phyloP scores from a whole-genome alignment of 2,329 filamentous ascomycete genomes.

The Fusarium fracticaudum region DNA sequence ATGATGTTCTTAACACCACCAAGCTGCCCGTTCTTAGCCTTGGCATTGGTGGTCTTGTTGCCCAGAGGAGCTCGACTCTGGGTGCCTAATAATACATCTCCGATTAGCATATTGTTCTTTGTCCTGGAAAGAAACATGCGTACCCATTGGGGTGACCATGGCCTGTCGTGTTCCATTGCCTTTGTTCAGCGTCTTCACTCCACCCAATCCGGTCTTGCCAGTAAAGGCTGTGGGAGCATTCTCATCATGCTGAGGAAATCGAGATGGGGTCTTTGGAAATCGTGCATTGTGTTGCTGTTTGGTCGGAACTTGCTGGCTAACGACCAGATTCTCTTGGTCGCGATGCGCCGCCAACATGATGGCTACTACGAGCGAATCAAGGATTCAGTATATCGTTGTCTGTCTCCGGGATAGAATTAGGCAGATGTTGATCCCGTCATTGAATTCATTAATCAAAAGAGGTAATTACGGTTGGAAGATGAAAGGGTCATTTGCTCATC shows the following conservation, averaged over 20 bases:
- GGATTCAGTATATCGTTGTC: conserved; percentile 9
- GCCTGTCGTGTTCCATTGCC: conserved; percentile 58
- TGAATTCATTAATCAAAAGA: conserved; percentile 20
- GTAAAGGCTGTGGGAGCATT: conserved; percentile 66
- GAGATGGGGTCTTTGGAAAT: conserved; percentile 84
- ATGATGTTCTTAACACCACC: conserved; percentile 69
- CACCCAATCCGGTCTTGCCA: conserved; percentile 57
- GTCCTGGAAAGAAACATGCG: conserved; percentile 35
- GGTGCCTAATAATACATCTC: conserved; percentile 36
- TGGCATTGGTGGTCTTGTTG: conserved; percentile 96
- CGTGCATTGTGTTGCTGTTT: conserved; percentile 82
- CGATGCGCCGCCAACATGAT: conserved; percentile 79
- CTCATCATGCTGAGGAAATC: conserved; percentile 82
- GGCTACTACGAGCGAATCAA: conserved; percentile 17
- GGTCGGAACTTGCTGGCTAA: conserved; percentile 75
- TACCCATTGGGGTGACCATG: conserved; percentile 85
- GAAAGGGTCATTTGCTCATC: conserved; percentile 21
- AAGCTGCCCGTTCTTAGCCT: conserved; percentile 74
- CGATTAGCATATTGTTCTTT: conserved; percentile 14
- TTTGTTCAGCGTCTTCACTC: conserved; percentile 61
- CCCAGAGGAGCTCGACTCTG: conserved; percentile 83
- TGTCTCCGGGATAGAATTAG: conserved; percentile 10
- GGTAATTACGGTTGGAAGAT: conserved; percentile 32
- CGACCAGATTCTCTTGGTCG: conserved; percentile 89
- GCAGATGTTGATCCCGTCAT: conserved; percentile 24